Conservation (phyloP, 116 monocot species). For the Papilionanthe hybrid region DNA sequence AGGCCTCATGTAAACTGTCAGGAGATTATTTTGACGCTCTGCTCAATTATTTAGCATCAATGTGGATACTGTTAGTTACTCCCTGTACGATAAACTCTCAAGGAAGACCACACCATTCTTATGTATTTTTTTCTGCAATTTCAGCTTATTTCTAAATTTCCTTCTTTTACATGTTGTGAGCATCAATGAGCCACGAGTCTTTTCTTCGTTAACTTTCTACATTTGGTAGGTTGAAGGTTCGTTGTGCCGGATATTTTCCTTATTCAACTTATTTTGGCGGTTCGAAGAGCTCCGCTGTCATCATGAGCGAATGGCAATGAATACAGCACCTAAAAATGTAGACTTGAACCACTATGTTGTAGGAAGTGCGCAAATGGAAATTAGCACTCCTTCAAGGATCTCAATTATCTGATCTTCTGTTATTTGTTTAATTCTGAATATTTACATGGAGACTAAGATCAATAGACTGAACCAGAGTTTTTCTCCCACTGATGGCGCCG, state of each 20-base stretch:
- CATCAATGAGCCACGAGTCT: too few species aligned
- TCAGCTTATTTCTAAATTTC: too few species aligned
- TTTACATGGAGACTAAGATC: background rate
- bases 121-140: too few species aligned
- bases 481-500: background rate
- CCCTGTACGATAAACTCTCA: too few species aligned
- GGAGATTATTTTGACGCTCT: too few species aligned
- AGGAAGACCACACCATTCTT: too few species aligned
- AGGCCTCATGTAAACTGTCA: too few species aligned
- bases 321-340: conserved; percentile 43
- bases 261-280: conserved; percentile 62
- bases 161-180: background rate
- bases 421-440: background rate
- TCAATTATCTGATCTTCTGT: conserved; percentile 17
- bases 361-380: conserved; percentile 28
- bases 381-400: conserved; percentile 35
- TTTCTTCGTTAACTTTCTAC: background rate
- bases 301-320: conserved; percentile 3
- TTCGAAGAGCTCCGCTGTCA: conserved; percentile 26
- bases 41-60: background rate
- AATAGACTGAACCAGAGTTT: background rate
- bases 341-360: conserved; percentile 13
- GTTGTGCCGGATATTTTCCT: conserved; percentile 67
- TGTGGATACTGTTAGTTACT: background rate
- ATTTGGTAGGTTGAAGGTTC: conserved; percentile 56